These are phyloP conservation scores for Astrocystis sublimbata DNA, from an alignment of 495 filamentous ascomycete genomes.

Conservation along the genomic window DNA sequence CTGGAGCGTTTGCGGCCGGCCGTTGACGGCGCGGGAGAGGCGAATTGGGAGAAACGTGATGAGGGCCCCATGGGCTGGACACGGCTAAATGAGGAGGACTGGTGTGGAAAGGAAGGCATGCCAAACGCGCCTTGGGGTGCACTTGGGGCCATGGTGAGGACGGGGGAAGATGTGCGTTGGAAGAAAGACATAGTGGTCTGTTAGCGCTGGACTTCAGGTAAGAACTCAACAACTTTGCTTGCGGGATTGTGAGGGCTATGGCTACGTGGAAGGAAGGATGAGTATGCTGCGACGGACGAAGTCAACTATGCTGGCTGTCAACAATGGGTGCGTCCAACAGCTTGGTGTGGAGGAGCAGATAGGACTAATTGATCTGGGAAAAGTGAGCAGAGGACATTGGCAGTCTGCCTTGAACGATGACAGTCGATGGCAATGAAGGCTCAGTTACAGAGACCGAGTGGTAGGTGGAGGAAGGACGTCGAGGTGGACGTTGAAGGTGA, in stretches of 20 bases:
- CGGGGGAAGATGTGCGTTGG: conserved; percentile 52
- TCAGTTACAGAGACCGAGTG: neutral
- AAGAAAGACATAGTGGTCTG: conserved; percentile 50
- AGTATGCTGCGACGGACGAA: conserved; percentile 2
- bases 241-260: conserved; percentile 16
- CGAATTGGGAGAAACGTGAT: conserved; percentile 23
- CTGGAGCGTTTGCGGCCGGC: conserved; percentile 63
- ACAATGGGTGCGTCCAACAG: conserved; percentile 26
- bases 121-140: conserved; percentile 49
- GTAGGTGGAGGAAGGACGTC: neutral
- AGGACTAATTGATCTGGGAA: conserved; percentile 26
- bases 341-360: conserved; percentile 9
- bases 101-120: conserved; percentile 42
- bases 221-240: conserved; percentile 32
- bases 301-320: conserved; percentile 16
- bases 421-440: neutral
- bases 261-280: neutral
- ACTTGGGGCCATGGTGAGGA: conserved; percentile 53
- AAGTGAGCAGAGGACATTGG: conserved; percentile 22
- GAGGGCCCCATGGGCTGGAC: conserved; percentile 25
- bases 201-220: conserved; percentile 36
- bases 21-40: conserved; percentile 31
- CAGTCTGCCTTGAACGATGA: conserved; percentile 11
- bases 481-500: conserved; percentile 3
- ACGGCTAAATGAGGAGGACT: conserved; percentile 44